Evolutionary conservation across 805 yeast species (phyloP), one percentile per base, ranked within the genome.

Genomic region (Barnettozyma sp.): DNA sequence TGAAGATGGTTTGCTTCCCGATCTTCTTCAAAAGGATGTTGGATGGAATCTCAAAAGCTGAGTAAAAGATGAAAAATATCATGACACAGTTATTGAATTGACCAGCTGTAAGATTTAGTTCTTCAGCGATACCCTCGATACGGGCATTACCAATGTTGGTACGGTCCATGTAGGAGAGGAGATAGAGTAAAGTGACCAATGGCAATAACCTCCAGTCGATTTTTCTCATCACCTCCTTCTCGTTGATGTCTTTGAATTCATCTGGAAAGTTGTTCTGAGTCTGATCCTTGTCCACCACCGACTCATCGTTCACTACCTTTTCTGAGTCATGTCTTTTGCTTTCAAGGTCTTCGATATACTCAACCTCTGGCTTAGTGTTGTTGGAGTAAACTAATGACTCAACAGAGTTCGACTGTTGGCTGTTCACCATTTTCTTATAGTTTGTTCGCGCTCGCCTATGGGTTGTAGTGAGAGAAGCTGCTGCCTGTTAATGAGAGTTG

Each of bases 101-200:
- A 16, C 43, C 46, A 3, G 56, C 57, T 2, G 53, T 42, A 17
- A 70, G 40, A 10, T 54, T 46, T 11, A 70, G 39, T 28, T 60
- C 66, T 22, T 55, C 56, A 1, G 56, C 52, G 28, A 73, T 41
- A 10, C 78, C 78, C 10, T 72, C 76, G 9, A 68, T 58, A 25
- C 60, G 62, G 6, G 78, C 78, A 49, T 73, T 73, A 39, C 78
- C 77, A 39, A 73, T 69, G 46, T 73, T 73, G 4, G 75, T 66
- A 43, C 73, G 62, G 51, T 73, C 79, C 43, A 73, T 56, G 30
- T 60, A 61, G 7, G 71, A 62, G 19, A 69, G 50, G 35, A 70
- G 61, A 47, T 68, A 70, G 31, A 66, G 46, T 22, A 59, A 27
- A 7, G 63, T 52, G 40, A 68, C 55, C 28, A 65, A 42, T 1